Conservation (phyloP, 345 rosid species). For the Citropsis articulata region DNA sequence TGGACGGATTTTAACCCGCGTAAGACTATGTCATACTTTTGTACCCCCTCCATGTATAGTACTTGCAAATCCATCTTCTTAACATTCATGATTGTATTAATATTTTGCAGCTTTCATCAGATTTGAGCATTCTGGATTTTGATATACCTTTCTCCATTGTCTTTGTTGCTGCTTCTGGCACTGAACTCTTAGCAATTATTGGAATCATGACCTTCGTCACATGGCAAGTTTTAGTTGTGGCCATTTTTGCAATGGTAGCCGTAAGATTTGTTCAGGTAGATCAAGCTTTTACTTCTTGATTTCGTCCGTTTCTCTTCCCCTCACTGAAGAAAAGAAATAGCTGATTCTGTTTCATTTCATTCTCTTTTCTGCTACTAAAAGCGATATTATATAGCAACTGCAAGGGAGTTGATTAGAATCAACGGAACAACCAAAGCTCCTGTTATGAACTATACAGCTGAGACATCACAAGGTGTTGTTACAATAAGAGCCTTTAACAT, state of each 20-base stretch:
- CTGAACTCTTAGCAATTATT: slow-evolving; percentile 43
- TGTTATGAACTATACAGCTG: slow-evolving; percentile 79
- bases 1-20: slow-evolving; percentile 72
- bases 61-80: not conserved
- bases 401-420: slow-evolving; percentile 78
- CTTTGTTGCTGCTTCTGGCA: slow-evolving; percentile 33
- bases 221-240: slow-evolving; percentile 76
- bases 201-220: slow-evolving; percentile 64
- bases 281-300: slow-evolving; percentile 5
- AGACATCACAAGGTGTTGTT: slow-evolving; percentile 78
- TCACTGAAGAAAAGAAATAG: not conserved
- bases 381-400: slow-evolving; percentile 76
- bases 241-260: slow-evolving; percentile 50
- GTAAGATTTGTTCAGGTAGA: slow-evolving; percentile 57
- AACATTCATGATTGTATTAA: not conserved
- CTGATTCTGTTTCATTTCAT: not conserved
- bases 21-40: slow-evolving; percentile 26
- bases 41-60: not conserved
- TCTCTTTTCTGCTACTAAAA: not conserved
- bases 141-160: slow-evolving; percentile 53
- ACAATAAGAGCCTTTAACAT: slow-evolving; percentile 82
- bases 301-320: not conserved
- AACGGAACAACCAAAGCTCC: slow-evolving; percentile 96
- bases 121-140: slow-evolving; percentile 58
- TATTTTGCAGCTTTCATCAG: slow-evolving; percentile 68